Base-by-base conservation (phyloP, 768 basidiomycete genomes). In the Lactarius evosmus region DNA sequence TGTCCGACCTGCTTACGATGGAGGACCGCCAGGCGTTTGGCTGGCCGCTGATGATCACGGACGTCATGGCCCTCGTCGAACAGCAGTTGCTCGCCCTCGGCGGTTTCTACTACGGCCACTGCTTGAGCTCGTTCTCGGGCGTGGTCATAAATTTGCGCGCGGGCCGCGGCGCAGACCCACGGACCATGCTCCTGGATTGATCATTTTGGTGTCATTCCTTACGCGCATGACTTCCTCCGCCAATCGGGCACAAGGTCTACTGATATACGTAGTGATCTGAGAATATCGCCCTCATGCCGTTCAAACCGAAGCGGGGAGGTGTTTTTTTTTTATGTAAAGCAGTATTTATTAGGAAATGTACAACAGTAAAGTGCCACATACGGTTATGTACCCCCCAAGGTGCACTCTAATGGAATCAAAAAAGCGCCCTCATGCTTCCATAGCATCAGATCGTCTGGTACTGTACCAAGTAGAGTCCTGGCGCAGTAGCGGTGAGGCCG, bases 21-120 rank as follows among this genome's bases (percentile, higher is more conserved):
- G 75, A 79, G 27, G 80, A 81, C 59, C 71, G 73, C 3, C 72
- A 72, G 7, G 67, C 66, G 30, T 73, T 75, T 33, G 78, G 77
- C 16, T 81, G 80, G 80, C 69, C 74, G 25, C 66, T 80, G 56
- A 62, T 81, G 60, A 33, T 80, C 62, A 78, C 77, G 36, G 80
- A 80, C 59, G 69, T 81, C 33, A 66, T 78, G 27, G 78, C 75
- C 19, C 70, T 80, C 34, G 72, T 80, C 40, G 79, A 80, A 59
- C 80, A 81, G 69, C 70, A 74, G 25, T 55, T 75, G 59, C 67
- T 80, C 64, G 66, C 75, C 0, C 69, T 69, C 9, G 69, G 72
- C 14, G 71, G 72, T 1, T 78, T 72, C 63, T 80, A 78, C 65
- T 76, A 79, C 12, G 78, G 75, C 17, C 72, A 76, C 25, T 72